Conservation (phyloP, 2,329 filamentous ascomycete species). For the Trichoderma breve region DNA sequence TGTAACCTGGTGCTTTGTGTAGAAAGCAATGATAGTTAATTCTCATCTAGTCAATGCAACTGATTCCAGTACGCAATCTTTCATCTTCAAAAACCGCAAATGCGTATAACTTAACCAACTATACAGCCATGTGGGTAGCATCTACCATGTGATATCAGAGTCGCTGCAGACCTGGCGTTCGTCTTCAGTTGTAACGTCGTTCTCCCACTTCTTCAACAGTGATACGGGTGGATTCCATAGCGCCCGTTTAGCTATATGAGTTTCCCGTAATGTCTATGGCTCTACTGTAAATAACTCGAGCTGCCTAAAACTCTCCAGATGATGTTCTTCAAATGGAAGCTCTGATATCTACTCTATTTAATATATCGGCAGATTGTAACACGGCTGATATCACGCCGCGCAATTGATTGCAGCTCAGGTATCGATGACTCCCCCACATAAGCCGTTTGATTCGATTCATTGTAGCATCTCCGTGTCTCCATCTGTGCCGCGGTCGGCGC, state of each 20-base stretch:
- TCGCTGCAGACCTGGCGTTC: neutral
- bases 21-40: neutral
- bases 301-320: neutral
- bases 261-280: neutral
- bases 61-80: neutral
- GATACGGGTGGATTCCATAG: neutral
- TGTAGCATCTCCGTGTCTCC: neutral
- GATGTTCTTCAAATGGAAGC: too few relatives aligned
- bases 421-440: neutral
- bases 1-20: neutral
- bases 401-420: neutral
- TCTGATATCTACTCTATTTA: neutral
- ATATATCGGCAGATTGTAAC: neutral
- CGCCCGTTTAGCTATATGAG: neutral
- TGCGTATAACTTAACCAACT: neutral
- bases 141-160: neutral
- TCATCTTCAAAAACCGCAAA: neutral
- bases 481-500: neutral
- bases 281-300: neutral
- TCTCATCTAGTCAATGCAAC: too few relatives aligned
- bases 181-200: neutral
- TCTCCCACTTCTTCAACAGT: neutral
- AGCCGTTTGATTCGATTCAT: neutral
- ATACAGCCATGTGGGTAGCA: neutral
- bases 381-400: neutral